A percentile compares a stretch with the other conserved stretches of the same genome.
Evolutionary conservation across 129 eudicot genomes (phyloP).

Genomic region (Chrysanthemum lavandulifolium): DNA sequence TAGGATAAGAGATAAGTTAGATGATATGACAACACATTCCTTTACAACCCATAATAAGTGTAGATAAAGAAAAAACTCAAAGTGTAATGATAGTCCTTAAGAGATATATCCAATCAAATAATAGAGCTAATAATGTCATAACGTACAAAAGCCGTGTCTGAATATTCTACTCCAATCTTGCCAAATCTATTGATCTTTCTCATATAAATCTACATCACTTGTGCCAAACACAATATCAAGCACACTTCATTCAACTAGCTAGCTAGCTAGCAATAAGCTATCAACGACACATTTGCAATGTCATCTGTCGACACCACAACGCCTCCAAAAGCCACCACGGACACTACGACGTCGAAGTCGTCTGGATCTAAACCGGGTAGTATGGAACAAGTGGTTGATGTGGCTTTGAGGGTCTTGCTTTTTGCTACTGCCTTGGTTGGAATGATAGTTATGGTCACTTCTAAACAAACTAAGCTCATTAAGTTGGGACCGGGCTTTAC

Average conservation of each 20-base stretch:
- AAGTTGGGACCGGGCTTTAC: constrained; percentile 28
- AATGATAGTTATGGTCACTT: constrained; percentile 71
- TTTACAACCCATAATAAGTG: too few relatives aligned
- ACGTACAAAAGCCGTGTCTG: too few relatives aligned
- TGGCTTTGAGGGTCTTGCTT: constrained; percentile 51
- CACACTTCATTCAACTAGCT: too few relatives aligned
- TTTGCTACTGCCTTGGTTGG: constrained; percentile 49
- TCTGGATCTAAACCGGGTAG: constrained; percentile 5
- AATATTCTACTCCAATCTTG: background rate
- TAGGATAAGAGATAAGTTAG: too few relatives aligned
- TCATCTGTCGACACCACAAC: constrained; percentile 16
- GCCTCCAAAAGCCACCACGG: background rate
- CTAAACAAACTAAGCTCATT: constrained; percentile 51
- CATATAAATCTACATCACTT: background rate
- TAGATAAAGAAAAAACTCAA: too few relatives aligned
- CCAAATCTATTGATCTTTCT: too few relatives aligned
- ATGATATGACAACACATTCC: too few relatives aligned
- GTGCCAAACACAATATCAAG: too few relatives aligned
- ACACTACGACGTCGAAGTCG: background rate
- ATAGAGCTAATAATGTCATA: too few relatives aligned
- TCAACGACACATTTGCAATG: background rate
- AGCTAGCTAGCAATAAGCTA: background rate
- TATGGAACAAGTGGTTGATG: constrained; percentile 32
- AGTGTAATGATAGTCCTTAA: too few relatives aligned
- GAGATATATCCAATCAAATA: too few relatives aligned